Evolutionary conservation across 352 stramenopile genomes (phyloP), one percentile per base, ranked within the genome.

Genomic region (Globisporangium barbulae): DNA sequence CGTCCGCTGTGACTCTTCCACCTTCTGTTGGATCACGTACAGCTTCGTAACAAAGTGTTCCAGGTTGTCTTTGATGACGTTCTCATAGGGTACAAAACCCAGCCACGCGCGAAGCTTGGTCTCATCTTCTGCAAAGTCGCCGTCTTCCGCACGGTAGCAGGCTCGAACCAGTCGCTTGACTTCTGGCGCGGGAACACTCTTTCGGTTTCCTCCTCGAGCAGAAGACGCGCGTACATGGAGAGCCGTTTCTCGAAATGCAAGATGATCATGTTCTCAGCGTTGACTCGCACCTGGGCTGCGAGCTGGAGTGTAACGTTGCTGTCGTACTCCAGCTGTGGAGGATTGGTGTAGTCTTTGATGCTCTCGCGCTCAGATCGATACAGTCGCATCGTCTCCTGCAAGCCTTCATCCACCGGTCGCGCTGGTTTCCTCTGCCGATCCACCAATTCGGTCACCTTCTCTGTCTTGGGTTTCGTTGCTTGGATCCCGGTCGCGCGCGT

Each of bases 191-290:
- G 4, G 19, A 49, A 28, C 44, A 9, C 19, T 53, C 35, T 52
- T 17, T 22, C 25, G 2, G 37, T 19, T 17, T 52, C 12, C 12
- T 65, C 50, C 8, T 65, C 50, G 37, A 59, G 39, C 35, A 28
- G 5, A 7, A 65, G 17, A 21, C 37, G 37, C 19, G 47, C 60
- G 31, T 60, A 65, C 39, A 58, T 33, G 0, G 41, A 19, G 35
- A 65, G 60, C 19, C 37, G 33, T 33, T 65, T 65, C 52, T 47
- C 25, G 25, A 67, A 61, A 22, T 61, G 61, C 0, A 57, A n/a
- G 17, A 37, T 28, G 25, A 67, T 12, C 61, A 67, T 62, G 33
- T 57, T 61, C 21, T 50, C 7, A 5, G 41, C 42, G 42, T 67
- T 67, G 10, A 61, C 35, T 5, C 53, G 41, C 61, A 67, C 62